Percentiles rank a stretch among this genome's conserved stretches.
Conservation (phyloP, 768 basidiomycete genomes). For the Boletus vermiculosoides region DNA sequence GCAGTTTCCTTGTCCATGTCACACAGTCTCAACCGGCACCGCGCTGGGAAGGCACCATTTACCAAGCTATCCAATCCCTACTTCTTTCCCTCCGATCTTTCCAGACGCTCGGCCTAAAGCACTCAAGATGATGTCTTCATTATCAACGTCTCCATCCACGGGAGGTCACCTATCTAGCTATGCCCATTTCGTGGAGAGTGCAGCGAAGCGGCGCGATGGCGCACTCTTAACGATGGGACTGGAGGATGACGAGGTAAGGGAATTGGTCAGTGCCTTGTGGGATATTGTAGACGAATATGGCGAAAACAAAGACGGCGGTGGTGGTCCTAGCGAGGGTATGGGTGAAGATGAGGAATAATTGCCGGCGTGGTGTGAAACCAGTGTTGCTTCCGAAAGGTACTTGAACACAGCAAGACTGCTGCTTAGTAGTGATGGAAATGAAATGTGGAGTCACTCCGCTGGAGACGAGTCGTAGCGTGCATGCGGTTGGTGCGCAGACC, state of each 20-base stretch:
- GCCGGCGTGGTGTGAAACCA: not conserved
- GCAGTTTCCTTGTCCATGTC: constrained; percentile 6
- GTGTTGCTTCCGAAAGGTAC: not conserved
- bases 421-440: not conserved
- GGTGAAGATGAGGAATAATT: constrained; percentile 22
- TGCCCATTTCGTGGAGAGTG: constrained; percentile 49
- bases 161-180: constrained; percentile 48
- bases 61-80: constrained; percentile 56
- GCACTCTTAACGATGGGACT: constrained; percentile 39
- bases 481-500: not conserved
- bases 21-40: constrained; percentile 4
- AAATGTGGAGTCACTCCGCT: not conserved
- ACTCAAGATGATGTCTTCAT: constrained; percentile 41
- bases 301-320: constrained; percentile 24
- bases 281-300: constrained; percentile 49
- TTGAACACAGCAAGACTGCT: not conserved
- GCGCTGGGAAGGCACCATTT: constrained; percentile 42
- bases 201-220: constrained; percentile 39
- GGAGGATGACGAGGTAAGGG: constrained; percentile 55
- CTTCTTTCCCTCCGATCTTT: constrained; percentile 56
- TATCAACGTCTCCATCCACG: constrained; percentile 42
- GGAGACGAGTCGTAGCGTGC: not conserved
- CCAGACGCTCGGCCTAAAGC: constrained; percentile 14
- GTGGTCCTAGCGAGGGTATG: constrained; percentile 16
- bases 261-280: constrained; percentile 60